Percentiles rank a stretch among this genome's conserved stretches.
Evolutionary conservation across 208 protist species (phyloP).

Genomic region (Polymyxa betae): DNA sequence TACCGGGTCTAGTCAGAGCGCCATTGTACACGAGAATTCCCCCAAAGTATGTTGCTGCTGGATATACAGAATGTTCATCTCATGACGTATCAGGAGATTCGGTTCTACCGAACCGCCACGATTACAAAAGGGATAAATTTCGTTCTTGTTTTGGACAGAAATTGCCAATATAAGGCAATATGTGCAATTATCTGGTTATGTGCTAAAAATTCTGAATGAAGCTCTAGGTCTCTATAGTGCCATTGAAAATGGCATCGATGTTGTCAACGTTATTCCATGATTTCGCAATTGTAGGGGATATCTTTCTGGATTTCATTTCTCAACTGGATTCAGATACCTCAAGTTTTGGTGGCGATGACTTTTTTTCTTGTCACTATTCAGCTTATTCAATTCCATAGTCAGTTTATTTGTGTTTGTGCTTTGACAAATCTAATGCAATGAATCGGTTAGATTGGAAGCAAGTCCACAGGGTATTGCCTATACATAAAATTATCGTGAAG

Average conservation of each 20-base stretch:
- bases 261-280: slow-evolving; percentile 37
- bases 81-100: neutral
- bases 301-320: neutral
- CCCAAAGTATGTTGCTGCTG: neutral
- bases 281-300: slow-evolving; percentile 20
- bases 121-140: neutral
- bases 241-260: neutral
- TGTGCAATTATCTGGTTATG: neutral
- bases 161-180: slow-evolving; percentile 36
- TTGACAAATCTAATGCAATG: neutral
- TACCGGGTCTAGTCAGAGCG: neutral
- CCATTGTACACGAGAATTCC: neutral
- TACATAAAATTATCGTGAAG: neutral
- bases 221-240: neutral
- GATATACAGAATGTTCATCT: neutral
- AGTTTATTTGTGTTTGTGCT: neutral
- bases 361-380: slow-evolving; percentile 3
- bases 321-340: slow-evolving; percentile 24
- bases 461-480: too few relatives aligned
- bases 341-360: neutral
- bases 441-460: neutral
- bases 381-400: neutral
- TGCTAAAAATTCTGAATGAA: neutral
- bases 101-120: slow-evolving; percentile 16
- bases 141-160: neutral